Conservation (phyloP, 176 grass and related monocot species). For the Triticum monococcum region DNA sequence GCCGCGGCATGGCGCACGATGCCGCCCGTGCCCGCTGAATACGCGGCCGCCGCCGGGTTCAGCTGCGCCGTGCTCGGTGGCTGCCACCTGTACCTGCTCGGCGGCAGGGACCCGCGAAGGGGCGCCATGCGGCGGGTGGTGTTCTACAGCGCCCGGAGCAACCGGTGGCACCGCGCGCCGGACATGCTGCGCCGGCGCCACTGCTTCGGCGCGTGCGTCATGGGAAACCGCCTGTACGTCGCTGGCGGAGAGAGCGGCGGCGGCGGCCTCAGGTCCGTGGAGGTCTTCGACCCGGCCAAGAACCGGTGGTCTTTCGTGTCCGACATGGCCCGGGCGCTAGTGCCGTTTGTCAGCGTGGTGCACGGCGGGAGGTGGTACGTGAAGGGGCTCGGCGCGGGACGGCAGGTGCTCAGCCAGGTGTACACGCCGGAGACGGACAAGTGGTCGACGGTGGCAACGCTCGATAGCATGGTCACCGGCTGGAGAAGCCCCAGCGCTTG, state of each 20-base stretch:
- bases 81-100: slow-evolving; percentile 71
- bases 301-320: slow-evolving; percentile 77
- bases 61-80: slow-evolving; percentile 68
- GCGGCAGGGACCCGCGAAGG: slow-evolving; percentile 42
- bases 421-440: slow-evolving; percentile 45
- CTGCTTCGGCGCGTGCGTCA: slow-evolving; percentile 54
- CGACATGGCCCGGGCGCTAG: slow-evolving; percentile 58
- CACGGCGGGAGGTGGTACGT: slow-evolving; percentile 74
- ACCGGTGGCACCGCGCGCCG: slow-evolving; percentile 78
- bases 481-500: slow-evolving; percentile 72
- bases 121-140: slow-evolving; percentile 67
- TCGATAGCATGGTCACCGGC: slow-evolving; percentile 63
- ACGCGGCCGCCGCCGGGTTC: slow-evolving; percentile 60
- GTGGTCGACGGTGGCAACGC: slow-evolving; percentile 47
- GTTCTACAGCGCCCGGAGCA: slow-evolving; percentile 78
- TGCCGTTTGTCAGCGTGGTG: slow-evolving; percentile 59
- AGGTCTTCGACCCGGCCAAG: slow-evolving; percentile 72
- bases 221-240: slow-evolving; percentile 72
- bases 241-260: slow-evolving; percentile 62
- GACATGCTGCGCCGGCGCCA: slow-evolving; percentile 76
- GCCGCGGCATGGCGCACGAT: slow-evolving; percentile 54
- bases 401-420: slow-evolving; percentile 61
- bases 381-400: slow-evolving; percentile 56
- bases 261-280: slow-evolving; percentile 43
- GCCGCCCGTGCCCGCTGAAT: slow-evolving; percentile 61